Percentiles rank a stretch among this genome's conserved stretches.
Evolutionary conservation across 768 basidiomycete species (phyloP).

Genomic region (Russula sp.): DNA sequence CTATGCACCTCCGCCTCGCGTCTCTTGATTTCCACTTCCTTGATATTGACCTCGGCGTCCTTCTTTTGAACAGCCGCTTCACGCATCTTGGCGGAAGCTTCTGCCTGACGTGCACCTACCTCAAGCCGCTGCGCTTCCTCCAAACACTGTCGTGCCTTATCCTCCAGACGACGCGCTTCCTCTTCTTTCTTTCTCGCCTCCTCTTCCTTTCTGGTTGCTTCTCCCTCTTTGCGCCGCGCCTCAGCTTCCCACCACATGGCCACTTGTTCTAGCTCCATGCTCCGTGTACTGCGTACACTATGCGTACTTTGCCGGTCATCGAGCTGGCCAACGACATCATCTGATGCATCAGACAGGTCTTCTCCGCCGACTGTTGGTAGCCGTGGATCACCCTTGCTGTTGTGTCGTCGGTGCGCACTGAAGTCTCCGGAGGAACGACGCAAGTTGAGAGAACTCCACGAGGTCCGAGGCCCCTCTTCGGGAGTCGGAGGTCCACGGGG

Average conservation of each 20-base stretch:
- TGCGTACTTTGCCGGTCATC: constrained; percentile 16
- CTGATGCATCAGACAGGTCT: constrained; percentile 11
- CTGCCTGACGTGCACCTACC: constrained; percentile 18
- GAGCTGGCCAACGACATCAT: constrained; percentile 16
- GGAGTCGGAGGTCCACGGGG: constrained; percentile 13
- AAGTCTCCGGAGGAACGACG: constrained; percentile 18
- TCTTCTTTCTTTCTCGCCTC: constrained; percentile 22
- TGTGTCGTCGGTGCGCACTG: constrained; percentile 7
- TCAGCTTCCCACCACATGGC: constrained; percentile 19
- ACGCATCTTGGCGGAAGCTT: not conserved
- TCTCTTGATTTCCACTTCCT: not conserved
- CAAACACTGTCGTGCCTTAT: constrained; percentile 21
- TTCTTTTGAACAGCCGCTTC: not conserved
- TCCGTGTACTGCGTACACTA: constrained; percentile 15
- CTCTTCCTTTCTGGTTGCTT: constrained; percentile 29
- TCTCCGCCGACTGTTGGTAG: constrained; percentile 2
- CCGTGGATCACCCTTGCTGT: constrained; percentile 16
- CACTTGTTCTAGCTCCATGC: constrained; percentile 22
- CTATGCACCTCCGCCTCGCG: not conserved
- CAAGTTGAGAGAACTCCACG: constrained; percentile 16
- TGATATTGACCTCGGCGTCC: not conserved
- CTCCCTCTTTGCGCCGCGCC: constrained; percentile 22
- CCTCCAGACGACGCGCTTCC: constrained; percentile 23
- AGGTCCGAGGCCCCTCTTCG: constrained; percentile 16
- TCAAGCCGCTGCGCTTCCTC: constrained; percentile 22